Percentiles rank a stretch among this genome's conserved stretches.
phyloP scores from a whole-genome alignment of 768 basidiomycete genomes.

The Tulasnella sp. region DNA sequence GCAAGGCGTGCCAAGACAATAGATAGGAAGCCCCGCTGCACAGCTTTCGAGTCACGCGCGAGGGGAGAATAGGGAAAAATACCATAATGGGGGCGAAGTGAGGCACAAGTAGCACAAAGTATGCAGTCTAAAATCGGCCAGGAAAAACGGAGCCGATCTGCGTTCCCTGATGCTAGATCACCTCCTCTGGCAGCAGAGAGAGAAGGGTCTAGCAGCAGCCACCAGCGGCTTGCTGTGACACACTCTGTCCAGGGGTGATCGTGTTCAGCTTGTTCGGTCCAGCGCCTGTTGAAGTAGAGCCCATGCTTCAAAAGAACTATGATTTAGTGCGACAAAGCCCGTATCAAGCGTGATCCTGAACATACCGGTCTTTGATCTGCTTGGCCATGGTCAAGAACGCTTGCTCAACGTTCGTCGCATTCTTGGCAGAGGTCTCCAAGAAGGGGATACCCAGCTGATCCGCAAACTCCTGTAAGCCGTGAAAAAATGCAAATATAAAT shows the following conservation, averaged over 20 bases:
- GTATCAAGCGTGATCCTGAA: neutral
- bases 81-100: neutral
- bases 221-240: slow-evolving; percentile 60
- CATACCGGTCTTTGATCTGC: slow-evolving; percentile 85
- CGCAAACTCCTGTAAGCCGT: slow-evolving; percentile 64
- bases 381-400: slow-evolving; percentile 99
- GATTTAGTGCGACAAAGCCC: neutral
- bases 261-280: slow-evolving; percentile 69
- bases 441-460: slow-evolving; percentile 90
- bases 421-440: slow-evolving; percentile 99
- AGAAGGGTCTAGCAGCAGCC: slow-evolving; percentile 56
- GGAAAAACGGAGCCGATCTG: neutral
- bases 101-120: neutral
- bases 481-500: neutral
- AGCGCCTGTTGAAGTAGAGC: slow-evolving; percentile 62
- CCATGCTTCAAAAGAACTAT: slow-evolving; percentile 49
- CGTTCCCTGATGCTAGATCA: too few species aligned
- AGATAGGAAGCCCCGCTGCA: too few species aligned
- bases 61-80: too few species aligned
- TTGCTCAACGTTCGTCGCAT: slow-evolving; percentile 96
- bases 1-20: too few species aligned
- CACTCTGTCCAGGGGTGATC: slow-evolving; percentile 74
- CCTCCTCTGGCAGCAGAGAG: neutral
- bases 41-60: too few species aligned
- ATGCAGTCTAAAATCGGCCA: neutral